Percentiles rank a stretch among this genome's conserved stretches.
Evolutionary conservation across 306 rosid genomes (phyloP).

Genomic region (Sindora glabra): DNA sequence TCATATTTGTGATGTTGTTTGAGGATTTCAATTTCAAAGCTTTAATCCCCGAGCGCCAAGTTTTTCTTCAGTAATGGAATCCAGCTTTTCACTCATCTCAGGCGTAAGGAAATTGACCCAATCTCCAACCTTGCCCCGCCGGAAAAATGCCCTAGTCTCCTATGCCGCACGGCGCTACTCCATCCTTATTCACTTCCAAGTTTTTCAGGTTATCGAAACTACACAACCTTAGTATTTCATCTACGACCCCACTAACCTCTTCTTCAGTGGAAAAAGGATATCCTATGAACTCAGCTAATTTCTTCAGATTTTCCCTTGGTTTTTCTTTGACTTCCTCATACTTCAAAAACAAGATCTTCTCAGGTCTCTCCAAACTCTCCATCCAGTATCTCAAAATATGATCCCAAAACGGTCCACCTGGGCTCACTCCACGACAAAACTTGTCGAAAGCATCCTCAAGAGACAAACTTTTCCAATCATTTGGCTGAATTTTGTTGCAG

Average conservation of each 20-base stretch:
- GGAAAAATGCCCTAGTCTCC: too few relatives aligned
- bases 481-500: neutral
- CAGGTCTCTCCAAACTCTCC: neutral
- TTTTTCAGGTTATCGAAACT: too few relatives aligned
- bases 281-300: neutral
- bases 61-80: neutral
- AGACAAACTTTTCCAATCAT: neutral
- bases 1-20: too few relatives aligned
- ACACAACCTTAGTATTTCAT: too few relatives aligned
- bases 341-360: neutral
- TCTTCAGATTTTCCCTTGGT: too few relatives aligned
- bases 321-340: slow-evolving; percentile 11
- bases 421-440: too few relatives aligned
- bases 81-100: neutral
- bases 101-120: neutral
- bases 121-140: neutral
- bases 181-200: too few relatives aligned
- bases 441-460: too few relatives aligned
- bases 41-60: neutral
- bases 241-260: slow-evolving; percentile 6
- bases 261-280: neutral
- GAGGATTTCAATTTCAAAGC: too few relatives aligned
- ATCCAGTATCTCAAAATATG: too few relatives aligned
- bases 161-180: too few relatives aligned
- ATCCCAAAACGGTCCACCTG: too few relatives aligned